These are phyloP conservation scores for Talinum fruticosum DNA, from an alignment of 148 eudicot genomes.

Conservation along the genomic window DNA sequence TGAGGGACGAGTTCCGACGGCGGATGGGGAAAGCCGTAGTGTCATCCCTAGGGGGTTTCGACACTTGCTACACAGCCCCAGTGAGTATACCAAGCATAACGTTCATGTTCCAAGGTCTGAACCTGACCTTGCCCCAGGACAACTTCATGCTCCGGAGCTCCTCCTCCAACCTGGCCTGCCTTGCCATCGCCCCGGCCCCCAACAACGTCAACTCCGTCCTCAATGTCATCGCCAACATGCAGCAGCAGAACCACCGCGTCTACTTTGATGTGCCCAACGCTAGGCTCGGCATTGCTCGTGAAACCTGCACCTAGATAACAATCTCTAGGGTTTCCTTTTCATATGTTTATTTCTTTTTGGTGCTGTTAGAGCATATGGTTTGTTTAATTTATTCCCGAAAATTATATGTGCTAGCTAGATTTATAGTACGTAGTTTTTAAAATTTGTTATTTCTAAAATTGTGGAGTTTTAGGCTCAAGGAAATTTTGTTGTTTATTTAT, in stretches of 20 bases:
- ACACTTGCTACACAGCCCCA: constrained; percentile 66
- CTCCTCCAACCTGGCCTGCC: constrained; percentile 51
- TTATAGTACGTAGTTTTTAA: too few species aligned
- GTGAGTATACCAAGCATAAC: constrained; percentile 57
- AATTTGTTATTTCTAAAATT: too few species aligned
- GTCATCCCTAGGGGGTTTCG: constrained; percentile 76
- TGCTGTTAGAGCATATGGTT: too few species aligned
- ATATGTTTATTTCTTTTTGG: too few species aligned
- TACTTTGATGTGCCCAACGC: constrained; percentile 59
- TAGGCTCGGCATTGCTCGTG: constrained; percentile 74
- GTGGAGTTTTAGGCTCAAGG: too few species aligned
- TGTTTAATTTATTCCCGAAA: too few species aligned
- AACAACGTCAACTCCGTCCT: constrained; percentile 45
- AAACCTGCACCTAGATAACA: constrained; percentile 39
- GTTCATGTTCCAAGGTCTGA: constrained; percentile 62
- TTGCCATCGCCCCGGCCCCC: constrained; percentile 68
- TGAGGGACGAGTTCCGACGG: constrained; percentile 58
- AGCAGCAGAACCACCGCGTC: constrained; percentile 80
- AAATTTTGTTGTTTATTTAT: too few species aligned
- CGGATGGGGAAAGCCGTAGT: constrained; percentile 48
- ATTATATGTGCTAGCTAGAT: too few species aligned
- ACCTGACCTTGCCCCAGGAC: constrained; percentile 59
- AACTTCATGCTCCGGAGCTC: constrained; percentile 73
- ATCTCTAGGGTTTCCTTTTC: too few species aligned
- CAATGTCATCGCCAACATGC: constrained; percentile 81